Evolutionary conservation across 805 yeast genomes (phyloP).

Genomic region (Lipomyces sp.): DNA sequence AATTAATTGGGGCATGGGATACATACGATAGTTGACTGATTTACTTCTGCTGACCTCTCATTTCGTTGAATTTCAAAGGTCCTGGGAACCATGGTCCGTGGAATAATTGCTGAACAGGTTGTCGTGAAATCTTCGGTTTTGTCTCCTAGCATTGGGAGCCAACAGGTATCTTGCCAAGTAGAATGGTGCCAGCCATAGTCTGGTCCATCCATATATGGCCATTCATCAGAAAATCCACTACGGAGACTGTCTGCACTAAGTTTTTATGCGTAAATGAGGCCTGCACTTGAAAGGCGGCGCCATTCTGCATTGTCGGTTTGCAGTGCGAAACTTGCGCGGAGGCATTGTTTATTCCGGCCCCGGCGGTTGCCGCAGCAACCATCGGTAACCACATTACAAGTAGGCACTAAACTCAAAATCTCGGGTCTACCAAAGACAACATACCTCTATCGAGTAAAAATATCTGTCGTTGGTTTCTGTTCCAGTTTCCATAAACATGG

Average conservation of each 20-base stretch:
- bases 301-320: too few species aligned
- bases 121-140: too few species aligned
- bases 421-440: not conserved
- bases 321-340: too few species aligned
- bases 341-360: too few species aligned
- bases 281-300: too few species aligned
- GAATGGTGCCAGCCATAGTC: not conserved
- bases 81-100: not conserved
- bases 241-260: not conserved
- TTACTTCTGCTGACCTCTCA: not conserved
- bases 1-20: not conserved
- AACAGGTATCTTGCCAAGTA: too few species aligned
- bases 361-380: not conserved
- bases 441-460: not conserved
- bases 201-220: not conserved
- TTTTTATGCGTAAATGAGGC: not conserved
- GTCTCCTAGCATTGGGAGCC: too few species aligned
- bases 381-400: not conserved
- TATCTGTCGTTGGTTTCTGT: not conserved
- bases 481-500: conserved; percentile 11
- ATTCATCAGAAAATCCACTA: not conserved
- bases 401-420: not conserved
- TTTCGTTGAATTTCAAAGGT: not conserved
- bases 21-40: not conserved
- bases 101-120: not conserved